Conservation (phyloP, 441 rosid genomes). For the Erodium texanum region DNA sequence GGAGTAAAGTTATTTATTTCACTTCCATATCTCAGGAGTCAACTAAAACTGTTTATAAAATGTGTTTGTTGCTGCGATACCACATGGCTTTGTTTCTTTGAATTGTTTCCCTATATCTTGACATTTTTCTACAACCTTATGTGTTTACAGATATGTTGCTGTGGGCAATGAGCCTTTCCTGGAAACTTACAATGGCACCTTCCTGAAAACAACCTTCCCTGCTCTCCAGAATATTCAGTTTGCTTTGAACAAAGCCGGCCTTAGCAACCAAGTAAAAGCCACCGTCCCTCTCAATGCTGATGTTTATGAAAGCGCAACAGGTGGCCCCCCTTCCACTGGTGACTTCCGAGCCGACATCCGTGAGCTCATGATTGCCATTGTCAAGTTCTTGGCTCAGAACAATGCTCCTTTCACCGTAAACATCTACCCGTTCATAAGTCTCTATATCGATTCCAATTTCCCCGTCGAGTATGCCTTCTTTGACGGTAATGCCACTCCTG, state of each 20-base stretch:
- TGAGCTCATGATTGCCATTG: constrained; percentile 55
- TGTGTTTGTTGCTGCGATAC: too few species aligned
- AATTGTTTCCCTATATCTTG: neutral
- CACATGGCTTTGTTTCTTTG: too few species aligned
- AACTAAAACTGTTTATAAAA: neutral
- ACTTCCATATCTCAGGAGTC: neutral
- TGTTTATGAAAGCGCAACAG: constrained; percentile 56
- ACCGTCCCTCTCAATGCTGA: constrained; percentile 85
- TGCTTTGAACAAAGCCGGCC: constrained; percentile 71
- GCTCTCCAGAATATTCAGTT: constrained; percentile 84
- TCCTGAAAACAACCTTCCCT: constrained; percentile 54
- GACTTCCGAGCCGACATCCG: constrained; percentile 58
- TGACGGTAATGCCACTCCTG: constrained; percentile 41
- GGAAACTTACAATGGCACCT: constrained; percentile 57
- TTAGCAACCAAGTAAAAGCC: constrained; percentile 68
- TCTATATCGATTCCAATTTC: constrained; percentile 62
- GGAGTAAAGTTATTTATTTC: neutral
- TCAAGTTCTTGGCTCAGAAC: constrained; percentile 56
- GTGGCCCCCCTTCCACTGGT: constrained; percentile 62
- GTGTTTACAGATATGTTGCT: constrained; percentile 55
- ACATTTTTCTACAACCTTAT: neutral
- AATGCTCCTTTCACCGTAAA: constrained; percentile 74
- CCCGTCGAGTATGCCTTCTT: constrained; percentile 84
- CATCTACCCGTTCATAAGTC: constrained; percentile 87
- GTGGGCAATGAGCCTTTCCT: constrained; percentile 93